A percentile compares a stretch with the other conserved stretches of the same genome.
These are phyloP conservation scores for Onygena corvina DNA, from an alignment of 2,329 filamentous ascomycete species.

Conservation along the genomic window DNA sequence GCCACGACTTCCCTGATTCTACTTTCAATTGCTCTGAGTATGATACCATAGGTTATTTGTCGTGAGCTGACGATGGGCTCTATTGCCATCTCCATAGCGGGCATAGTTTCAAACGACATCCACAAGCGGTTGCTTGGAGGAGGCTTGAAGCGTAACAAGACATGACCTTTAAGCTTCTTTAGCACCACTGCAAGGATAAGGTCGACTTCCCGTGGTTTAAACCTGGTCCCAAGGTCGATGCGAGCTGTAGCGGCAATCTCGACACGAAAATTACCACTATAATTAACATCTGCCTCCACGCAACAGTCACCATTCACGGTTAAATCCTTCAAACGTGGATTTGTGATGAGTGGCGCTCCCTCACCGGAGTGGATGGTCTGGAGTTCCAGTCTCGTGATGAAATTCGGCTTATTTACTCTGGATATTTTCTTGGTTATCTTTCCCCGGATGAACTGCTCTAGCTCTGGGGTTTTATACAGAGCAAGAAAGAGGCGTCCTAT, in stretches of 20 bases:
- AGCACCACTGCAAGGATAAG: slow-evolving; percentile 75
- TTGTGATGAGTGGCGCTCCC: slow-evolving; percentile 76
- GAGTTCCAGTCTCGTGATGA: slow-evolving; percentile 74
- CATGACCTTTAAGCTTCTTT: slow-evolving; percentile 73
- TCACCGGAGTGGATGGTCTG: slow-evolving; percentile 76
- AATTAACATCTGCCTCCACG: slow-evolving; percentile 75
- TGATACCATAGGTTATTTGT: slow-evolving; percentile 88
- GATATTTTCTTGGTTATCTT: slow-evolving; percentile 96
- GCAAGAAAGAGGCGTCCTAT: slow-evolving; percentile 79
- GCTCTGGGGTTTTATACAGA: slow-evolving; percentile 68
- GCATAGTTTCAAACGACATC: slow-evolving; percentile 88
- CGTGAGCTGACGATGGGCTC: slow-evolving; percentile 91
- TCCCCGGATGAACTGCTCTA: slow-evolving; percentile 65
- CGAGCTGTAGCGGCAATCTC: slow-evolving; percentile 88
- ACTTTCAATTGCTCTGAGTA: slow-evolving; percentile 86
- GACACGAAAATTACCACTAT: slow-evolving; percentile 76
- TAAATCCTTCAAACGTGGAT: slow-evolving; percentile 73
- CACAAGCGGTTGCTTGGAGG: slow-evolving; percentile 93
- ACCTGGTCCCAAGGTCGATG: slow-evolving; percentile 75
- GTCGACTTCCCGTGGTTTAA: slow-evolving; percentile 83
- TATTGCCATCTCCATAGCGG: slow-evolving; percentile 85
- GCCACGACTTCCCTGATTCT: slow-evolving; percentile 87
- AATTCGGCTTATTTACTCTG: slow-evolving; percentile 79
- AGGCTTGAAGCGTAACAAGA: slow-evolving; percentile 78
- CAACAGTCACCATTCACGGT: slow-evolving; percentile 84